Base-by-base conservation (phyloP, 1,284 basidiomycete species). In the Ustilago lituana region DNA sequence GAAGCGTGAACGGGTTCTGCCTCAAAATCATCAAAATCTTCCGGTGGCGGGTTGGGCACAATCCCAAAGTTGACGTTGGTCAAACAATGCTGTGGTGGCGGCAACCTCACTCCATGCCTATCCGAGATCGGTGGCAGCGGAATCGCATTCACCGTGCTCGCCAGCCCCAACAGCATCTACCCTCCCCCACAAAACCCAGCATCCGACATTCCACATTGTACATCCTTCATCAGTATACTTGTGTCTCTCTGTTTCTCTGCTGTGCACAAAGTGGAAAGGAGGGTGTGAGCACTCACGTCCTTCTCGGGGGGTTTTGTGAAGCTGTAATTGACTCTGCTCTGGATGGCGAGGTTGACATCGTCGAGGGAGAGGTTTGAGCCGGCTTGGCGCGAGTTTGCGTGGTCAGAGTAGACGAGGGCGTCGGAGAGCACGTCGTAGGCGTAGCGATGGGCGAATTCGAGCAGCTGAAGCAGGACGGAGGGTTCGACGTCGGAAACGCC, bases 391-490 rank as follows among this genome's bases (percentile, higher is more conserved):
- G 69, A 48, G 27, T 72, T 52, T 2, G 93, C 94, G 81, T 98
- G 95, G 75, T 98, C 95, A 1, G 94, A 90, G 81, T 97, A 95
- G 22, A 94, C 88, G 62, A 91, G 88, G 11, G 94, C 93, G 80
- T 95, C 92, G 7, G 89, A 89, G 38, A 98, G 85, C 14, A 97
- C 90, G 71, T 98, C 94, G 24, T 90, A 87, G 0, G 94, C 94
- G 83, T 98, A 98, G 5, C 95, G 87, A 82, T 97, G 90, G 0
- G 95, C 89, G 82, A 98, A 97, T 83, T 98, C 95, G 53, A 98
- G 88, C 5, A 98, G 87, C 82, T 97, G 94, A 74, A 95, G 91
- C 2, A 98, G 87, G 3, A 98, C 95, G 3, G 90, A 90, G 6
- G 94, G 94, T 74, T 98, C 94, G 6, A 91, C 89, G 83, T 98